Conservation (phyloP, 768 basidiomycete species). For the Mycena kentingensis region DNA sequence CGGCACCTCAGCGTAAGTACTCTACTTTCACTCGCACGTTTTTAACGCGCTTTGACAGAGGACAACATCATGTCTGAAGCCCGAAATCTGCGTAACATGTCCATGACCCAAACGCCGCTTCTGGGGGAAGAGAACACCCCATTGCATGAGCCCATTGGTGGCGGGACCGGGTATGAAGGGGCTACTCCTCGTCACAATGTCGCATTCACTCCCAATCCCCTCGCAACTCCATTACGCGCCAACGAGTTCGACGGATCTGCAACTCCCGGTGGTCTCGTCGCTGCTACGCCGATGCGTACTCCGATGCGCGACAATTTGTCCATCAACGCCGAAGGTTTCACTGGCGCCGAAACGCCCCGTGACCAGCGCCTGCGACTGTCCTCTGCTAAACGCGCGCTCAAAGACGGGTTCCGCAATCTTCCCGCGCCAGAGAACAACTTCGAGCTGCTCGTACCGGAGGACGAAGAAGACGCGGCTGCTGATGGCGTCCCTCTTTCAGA, state of each 20-base stretch:
- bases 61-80: constrained; percentile 95
- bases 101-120: constrained; percentile 87
- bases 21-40: background rate
- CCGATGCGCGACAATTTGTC: constrained; percentile 90
- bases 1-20: constrained; percentile 86
- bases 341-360: constrained; percentile 70
- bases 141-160: constrained; percentile 68
- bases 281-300: constrained; percentile 87
- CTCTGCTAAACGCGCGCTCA: constrained; percentile 73
- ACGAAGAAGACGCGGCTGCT: constrained; percentile 63
- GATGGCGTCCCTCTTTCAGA: constrained; percentile 44
- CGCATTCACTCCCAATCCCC: constrained; percentile 93
- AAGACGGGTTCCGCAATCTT: constrained; percentile 78
- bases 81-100: constrained; percentile 93
- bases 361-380: constrained; percentile 65
- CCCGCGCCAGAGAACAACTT: constrained; percentile 98
- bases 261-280: constrained; percentile 55
- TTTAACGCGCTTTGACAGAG: constrained; percentile 52
- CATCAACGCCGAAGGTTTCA: constrained; percentile 77
- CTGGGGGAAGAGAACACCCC: constrained; percentile 98
- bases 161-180: constrained; percentile 90
- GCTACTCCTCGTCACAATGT: constrained; percentile 93
- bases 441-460: constrained; percentile 88
- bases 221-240: constrained; percentile 77
- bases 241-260: constrained; percentile 48